Percentiles rank a stretch among this genome's conserved stretches.
phyloP scores from a whole-genome alignment of 2,329 filamentous ascomycete genomes.

The Diplocarpon rosae region DNA sequence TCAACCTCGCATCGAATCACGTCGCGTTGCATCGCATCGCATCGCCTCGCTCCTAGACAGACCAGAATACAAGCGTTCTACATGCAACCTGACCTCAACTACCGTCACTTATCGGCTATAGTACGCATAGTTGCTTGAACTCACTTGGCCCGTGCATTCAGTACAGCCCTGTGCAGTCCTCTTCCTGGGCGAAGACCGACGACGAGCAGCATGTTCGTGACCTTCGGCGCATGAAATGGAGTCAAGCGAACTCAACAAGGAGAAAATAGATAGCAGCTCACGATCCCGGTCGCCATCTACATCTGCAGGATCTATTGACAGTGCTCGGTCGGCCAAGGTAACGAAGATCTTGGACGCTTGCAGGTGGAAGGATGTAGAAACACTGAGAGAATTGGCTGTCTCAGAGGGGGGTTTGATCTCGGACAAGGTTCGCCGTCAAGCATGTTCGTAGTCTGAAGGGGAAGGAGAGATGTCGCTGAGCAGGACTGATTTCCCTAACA shows the following conservation, averaged over 20 bases:
- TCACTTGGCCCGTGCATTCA: not conserved
- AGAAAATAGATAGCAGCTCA: constrained; percentile 4
- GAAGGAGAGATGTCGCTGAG: too few relatives aligned
- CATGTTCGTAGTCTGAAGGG: constrained; percentile 51
- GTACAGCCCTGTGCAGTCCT: not conserved
- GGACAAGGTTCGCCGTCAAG: constrained; percentile 57
- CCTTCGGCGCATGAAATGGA: constrained; percentile 20
- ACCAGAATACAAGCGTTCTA: too few relatives aligned
- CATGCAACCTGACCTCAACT: too few relatives aligned
- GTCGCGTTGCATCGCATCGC: too few relatives aligned
- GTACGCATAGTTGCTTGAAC: too few relatives aligned
- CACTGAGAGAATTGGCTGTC: constrained; percentile 47
- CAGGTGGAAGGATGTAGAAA: constrained; percentile 41
- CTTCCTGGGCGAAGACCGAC: too few relatives aligned
- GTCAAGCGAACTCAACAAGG: constrained; percentile 11
- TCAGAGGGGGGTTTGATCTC: constrained; percentile 56
- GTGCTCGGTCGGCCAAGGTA: constrained; percentile 27
- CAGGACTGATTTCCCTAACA: constrained; percentile 26
- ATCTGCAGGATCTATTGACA: constrained; percentile 5
- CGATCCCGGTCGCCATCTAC: too few relatives aligned
- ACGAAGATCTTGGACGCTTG: constrained; percentile 49
- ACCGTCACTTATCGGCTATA: too few relatives aligned
- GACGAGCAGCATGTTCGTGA: not conserved
- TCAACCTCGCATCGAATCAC: too few relatives aligned
- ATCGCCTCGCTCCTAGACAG: too few relatives aligned